phyloP scores from a whole-genome alignment of 257 asterid genomes.

The Solanum bukasovii region DNA sequence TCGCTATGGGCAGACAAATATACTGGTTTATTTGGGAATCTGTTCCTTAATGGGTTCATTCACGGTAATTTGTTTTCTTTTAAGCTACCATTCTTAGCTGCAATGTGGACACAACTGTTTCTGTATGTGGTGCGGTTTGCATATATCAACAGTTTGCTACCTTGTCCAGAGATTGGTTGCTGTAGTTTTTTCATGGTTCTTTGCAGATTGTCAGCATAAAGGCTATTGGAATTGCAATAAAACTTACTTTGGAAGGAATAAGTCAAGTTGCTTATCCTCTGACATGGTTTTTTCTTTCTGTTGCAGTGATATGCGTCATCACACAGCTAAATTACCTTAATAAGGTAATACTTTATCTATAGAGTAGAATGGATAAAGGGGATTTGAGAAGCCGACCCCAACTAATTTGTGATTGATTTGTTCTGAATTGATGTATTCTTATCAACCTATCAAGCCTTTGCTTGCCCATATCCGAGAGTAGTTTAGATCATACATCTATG shows the following conservation, averaged over 20 bases:
- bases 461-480: background rate
- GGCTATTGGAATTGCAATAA: slow-evolving; percentile 12
- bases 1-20: slow-evolving; percentile 51
- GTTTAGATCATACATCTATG: background rate
- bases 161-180: background rate
- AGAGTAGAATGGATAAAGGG: background rate
- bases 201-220: slow-evolving; percentile 11
- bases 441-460: background rate
- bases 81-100: background rate
- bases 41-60: slow-evolving; percentile 64
- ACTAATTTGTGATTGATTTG: background rate
- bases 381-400: background rate
- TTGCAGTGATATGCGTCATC: slow-evolving; percentile 5
- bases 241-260: slow-evolving; percentile 9
- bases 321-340: slow-evolving; percentile 14
- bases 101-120: background rate
- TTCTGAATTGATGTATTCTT: background rate
- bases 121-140: background rate
- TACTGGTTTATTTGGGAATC: slow-evolving; percentile 54
- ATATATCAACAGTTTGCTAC: background rate
- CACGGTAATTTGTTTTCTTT: slow-evolving; percentile 30
- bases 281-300: slow-evolving; percentile 9
- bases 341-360: slow-evolving; percentile 2
- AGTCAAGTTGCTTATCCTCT: slow-evolving; percentile 8
- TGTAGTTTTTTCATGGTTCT: background rate